These are phyloP conservation scores for Lumnitzera littorea DNA, from an alignment of 345 rosid species.

Conservation along the genomic window DNA sequence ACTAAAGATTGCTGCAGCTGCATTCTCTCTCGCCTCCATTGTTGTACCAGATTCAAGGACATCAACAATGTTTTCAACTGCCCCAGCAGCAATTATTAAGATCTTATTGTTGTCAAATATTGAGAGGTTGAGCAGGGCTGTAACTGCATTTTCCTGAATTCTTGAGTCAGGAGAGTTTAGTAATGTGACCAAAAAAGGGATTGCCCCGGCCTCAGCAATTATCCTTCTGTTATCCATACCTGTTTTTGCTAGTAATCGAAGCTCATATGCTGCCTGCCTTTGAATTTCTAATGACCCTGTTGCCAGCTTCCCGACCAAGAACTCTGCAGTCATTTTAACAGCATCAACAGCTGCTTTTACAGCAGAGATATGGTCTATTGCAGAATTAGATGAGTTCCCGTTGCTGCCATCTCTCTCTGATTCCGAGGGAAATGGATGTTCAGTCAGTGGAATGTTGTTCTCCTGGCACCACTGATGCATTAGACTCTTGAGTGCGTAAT, in stretches of 20 bases:
- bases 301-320: slow-evolving; percentile 66
- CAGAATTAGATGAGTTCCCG: slow-evolving; percentile 20
- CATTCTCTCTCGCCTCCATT: slow-evolving; percentile 63
- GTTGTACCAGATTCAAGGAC: slow-evolving; percentile 54
- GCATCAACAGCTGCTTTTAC: slow-evolving; percentile 43
- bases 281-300: slow-evolving; percentile 52
- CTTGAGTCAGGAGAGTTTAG: slow-evolving; percentile 42
- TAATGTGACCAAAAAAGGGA: slow-evolving; percentile 50
- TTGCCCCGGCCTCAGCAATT: slow-evolving; percentile 59
- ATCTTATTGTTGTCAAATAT: slow-evolving; percentile 53
- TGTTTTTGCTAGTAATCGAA: slow-evolving; percentile 55
- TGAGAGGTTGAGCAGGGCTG: slow-evolving; percentile 60
- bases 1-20: slow-evolving; percentile 65
- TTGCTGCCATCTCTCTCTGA: slow-evolving; percentile 20
- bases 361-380: slow-evolving; percentile 43
- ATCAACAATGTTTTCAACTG: slow-evolving; percentile 39
- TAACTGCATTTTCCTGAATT: slow-evolving; percentile 62
- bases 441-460: slow-evolving; percentile 37
- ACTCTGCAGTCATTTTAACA: slow-evolving; percentile 61
- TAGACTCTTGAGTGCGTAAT: slow-evolving; percentile 54
- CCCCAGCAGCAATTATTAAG: slow-evolving; percentile 63
- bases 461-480: slow-evolving; percentile 65
- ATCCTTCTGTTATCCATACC: slow-evolving; percentile 59
- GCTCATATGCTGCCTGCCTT: slow-evolving; percentile 66
- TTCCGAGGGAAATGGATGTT: slow-evolving; percentile 22